Conservation (phyloP, 176 grass and related monocot species). For the Raddia distichophylla region DNA sequence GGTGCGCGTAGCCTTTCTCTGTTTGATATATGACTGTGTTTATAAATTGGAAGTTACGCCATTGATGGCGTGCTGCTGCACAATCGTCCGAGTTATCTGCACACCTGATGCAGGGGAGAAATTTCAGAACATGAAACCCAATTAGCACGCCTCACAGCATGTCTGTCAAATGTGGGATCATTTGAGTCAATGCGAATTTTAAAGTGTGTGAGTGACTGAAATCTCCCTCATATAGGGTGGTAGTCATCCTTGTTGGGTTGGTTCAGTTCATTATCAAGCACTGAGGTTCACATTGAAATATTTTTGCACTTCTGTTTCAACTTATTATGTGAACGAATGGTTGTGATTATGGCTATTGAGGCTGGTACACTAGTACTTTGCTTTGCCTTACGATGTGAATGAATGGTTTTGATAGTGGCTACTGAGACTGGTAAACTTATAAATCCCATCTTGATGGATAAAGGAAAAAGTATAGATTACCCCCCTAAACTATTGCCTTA, state of each 20-base stretch:
- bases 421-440: not conserved
- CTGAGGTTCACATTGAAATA: not conserved
- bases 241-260: not conserved
- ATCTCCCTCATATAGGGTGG: not conserved
- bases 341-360: not conserved
- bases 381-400: not conserved
- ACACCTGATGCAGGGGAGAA: not conserved
- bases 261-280: not conserved
- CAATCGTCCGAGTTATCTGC: not conserved
- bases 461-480: too few relatives aligned
- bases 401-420: not conserved
- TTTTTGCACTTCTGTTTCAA: not conserved
- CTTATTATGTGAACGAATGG: not conserved
- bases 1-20: conserved; percentile 40
- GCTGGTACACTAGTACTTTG: not conserved
- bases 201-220: too few relatives aligned
- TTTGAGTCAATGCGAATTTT: too few relatives aligned
- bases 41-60: not conserved
- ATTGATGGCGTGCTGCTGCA: not conserved
- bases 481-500: too few relatives aligned
- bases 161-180: too few relatives aligned
- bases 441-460: not conserved
- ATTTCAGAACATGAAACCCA: too few relatives aligned
- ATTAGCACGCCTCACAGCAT: too few relatives aligned
- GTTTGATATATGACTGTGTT: not conserved